A percentile compares a stretch with the other conserved stretches of the same genome.
phyloP scores from a whole-genome alignment of 371 early-diverging fungal species.

The Apophysomyces ossiformis region DNA sequence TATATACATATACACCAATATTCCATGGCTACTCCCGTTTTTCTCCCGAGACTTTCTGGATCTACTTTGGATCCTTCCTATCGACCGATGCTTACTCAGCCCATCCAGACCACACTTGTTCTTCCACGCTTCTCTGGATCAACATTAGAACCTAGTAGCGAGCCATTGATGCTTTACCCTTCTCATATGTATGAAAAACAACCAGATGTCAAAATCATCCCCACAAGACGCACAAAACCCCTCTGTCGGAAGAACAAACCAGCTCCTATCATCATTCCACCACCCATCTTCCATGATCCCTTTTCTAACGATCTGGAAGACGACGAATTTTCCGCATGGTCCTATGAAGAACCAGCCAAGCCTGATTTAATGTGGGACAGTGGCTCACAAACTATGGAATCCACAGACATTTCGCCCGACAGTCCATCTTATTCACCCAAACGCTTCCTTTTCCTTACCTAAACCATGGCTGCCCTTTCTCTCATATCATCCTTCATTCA shows the following conservation, averaged over 20 bases:
- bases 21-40: constrained; percentile 1
- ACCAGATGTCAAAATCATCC: constrained; percentile 1
- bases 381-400: constrained; percentile 17
- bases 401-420: background rate
- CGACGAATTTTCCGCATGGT: constrained; percentile 26
- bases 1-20: background rate
- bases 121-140: constrained; percentile 30
- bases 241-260: constrained; percentile 26
- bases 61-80: constrained; percentile 3
- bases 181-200: constrained; percentile 18
- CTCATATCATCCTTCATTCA: no score
- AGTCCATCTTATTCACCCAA: constrained; percentile 4
- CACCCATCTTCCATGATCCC: constrained; percentile 3
- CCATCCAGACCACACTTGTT: constrained; percentile 6
- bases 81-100: background rate
- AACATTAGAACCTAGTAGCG: constrained; percentile 27
- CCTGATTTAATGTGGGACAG: constrained; percentile 25
- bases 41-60: constrained; percentile 5
- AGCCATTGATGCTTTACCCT: constrained; percentile 29
- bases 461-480: background rate
- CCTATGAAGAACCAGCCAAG: constrained; percentile 20
- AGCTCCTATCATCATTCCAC: constrained; percentile 24
- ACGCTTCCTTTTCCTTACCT: background rate
- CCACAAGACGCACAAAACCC: constrained; percentile 16
- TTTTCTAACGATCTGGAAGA: constrained; percentile 11